A percentile compares a stretch with the other conserved stretches of the same genome.
These are phyloP conservation scores for Chytriomyces sp. DNA, from an alignment of 192 early-diverging fungal genomes.

Conservation along the genomic window DNA sequence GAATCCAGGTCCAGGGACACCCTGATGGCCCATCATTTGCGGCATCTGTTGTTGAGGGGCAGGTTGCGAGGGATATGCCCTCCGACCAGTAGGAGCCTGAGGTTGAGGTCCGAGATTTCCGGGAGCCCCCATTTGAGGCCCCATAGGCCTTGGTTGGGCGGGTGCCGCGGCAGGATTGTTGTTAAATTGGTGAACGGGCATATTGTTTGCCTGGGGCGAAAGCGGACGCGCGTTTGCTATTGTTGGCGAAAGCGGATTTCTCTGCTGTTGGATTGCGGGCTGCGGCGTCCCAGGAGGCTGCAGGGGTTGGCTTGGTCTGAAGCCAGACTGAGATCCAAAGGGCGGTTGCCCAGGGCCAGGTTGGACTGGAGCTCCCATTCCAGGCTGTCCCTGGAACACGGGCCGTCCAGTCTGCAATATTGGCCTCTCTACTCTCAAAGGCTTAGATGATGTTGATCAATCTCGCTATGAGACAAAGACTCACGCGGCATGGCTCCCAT, in stretches of 20 bases:
- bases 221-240: not conserved
- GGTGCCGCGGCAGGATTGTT: not conserved
- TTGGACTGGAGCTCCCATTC: not conserved
- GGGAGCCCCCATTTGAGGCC: not conserved
- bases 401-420: not conserved
- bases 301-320: not conserved
- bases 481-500: too few relatives aligned
- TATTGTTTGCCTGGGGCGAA: not conserved
- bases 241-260: not conserved
- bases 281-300: not conserved
- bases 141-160: not conserved
- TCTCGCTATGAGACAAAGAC: too few relatives aligned
- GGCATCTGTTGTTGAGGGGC: conserved; percentile 6
- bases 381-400: too few relatives aligned
- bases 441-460: too few relatives aligned
- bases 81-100: not conserved
- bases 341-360: too few relatives aligned
- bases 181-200: not conserved
- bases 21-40: not conserved
- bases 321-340: too few relatives aligned
- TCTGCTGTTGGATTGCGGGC: conserved; percentile 2
- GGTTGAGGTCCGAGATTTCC: too few relatives aligned
- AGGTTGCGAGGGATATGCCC: conserved; percentile 10
- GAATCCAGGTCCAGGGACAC: conserved; percentile 46
- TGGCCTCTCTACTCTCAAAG: too few relatives aligned